Evolutionary conservation across 768 basidiomycete genomes (phyloP).

Genomic region (Amanita jacksonii): DNA sequence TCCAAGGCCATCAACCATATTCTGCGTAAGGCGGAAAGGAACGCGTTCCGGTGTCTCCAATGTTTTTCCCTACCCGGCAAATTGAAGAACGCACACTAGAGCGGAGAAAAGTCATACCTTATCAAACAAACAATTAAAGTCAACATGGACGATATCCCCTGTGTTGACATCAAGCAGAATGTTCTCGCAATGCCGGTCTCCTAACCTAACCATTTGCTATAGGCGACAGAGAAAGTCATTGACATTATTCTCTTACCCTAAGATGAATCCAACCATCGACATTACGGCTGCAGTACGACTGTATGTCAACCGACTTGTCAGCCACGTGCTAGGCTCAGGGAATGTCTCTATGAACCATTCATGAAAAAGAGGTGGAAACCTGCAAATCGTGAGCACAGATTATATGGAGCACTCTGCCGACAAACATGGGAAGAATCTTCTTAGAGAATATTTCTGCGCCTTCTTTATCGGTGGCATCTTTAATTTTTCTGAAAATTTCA

Average conservation of each 20-base stretch:
- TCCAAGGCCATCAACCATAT: slow-evolving; percentile 86
- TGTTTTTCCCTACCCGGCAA: slow-evolving; percentile 53
- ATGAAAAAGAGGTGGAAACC: slow-evolving; percentile 82
- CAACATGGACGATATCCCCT: slow-evolving; percentile 92
- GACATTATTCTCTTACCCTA: slow-evolving; percentile 62
- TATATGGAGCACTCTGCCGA: slow-evolving; percentile 1
- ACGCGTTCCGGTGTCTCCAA: slow-evolving; percentile 87
- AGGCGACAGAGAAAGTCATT: background rate
- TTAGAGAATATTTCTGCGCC: slow-evolving; percentile 41
- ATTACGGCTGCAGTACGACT: slow-evolving; percentile 90
- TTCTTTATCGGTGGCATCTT: slow-evolving; percentile 37
- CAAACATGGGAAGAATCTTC: slow-evolving; percentile 52
- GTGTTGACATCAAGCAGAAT: slow-evolving; percentile 83
- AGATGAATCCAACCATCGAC: slow-evolving; percentile 96
- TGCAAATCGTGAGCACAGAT: slow-evolving; percentile 17
- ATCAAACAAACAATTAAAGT: slow-evolving; percentile 97
- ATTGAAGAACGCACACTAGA: background rate
- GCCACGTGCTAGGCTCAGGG: slow-evolving; percentile 94
- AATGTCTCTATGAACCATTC: slow-evolving; percentile 98
- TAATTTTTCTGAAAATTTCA: slow-evolving; percentile 40
- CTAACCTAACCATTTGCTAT: slow-evolving; percentile 48
- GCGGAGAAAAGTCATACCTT: slow-evolving; percentile 43
- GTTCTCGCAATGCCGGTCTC: slow-evolving; percentile 95
- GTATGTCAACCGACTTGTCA: slow-evolving; percentile 79
- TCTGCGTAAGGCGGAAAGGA: slow-evolving; percentile 91